Evolutionary conservation across 164 flowering plant genomes (phyloP), one percentile per base, ranked within the genome.

Genomic region (Stephania cephalantha): DNA sequence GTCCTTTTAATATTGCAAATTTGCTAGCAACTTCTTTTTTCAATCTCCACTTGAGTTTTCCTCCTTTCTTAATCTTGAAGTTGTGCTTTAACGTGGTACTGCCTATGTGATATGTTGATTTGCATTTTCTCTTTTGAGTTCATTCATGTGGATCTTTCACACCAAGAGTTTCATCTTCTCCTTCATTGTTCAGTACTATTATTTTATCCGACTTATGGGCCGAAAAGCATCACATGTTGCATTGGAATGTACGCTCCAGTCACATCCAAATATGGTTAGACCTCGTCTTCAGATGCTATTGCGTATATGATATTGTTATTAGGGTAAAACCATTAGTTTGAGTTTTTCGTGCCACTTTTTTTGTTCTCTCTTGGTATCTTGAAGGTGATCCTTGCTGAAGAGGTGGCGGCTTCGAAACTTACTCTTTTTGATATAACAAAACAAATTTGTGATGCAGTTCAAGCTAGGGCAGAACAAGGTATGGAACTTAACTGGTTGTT

Each of bases 221-320:
- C 83, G 99, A 69, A 95, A 87, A 86, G 92, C 91, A 73, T 95
- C 99, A 61, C 99, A 95, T 82, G 99, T 95, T 78, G 97, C 99
- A 29, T 77, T 95, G 81, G 99, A 95, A 73, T 95, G 99, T 84
- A 84, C 99, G 63, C 97, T 95, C 65, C 99, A 95, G 78, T 95
- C 99, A 64, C 99, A 93, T 84, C 99, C 99, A 29, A 95, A 93
- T 77, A 87, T 95, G 99, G 99, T 91, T 31, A 74, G 88, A 50
- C 70, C 65, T 70, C 74, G 31, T 17, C 30, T 5, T 48, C 42
- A 46, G 46, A 35, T 9, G 48, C n/a, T n/a, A 10, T 20, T 35
- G n/a, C 61, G 61, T 6, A 69, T 69, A 44, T 78, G 20, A 68
- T 53, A 64, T 52, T 44, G 25, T 69, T 68, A 5, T 70, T 22